Evolutionary conservation across 176 grass and related monocot species (phyloP), one percentile per base, ranked within the genome.

Genomic region (Otatea glauca): DNA sequence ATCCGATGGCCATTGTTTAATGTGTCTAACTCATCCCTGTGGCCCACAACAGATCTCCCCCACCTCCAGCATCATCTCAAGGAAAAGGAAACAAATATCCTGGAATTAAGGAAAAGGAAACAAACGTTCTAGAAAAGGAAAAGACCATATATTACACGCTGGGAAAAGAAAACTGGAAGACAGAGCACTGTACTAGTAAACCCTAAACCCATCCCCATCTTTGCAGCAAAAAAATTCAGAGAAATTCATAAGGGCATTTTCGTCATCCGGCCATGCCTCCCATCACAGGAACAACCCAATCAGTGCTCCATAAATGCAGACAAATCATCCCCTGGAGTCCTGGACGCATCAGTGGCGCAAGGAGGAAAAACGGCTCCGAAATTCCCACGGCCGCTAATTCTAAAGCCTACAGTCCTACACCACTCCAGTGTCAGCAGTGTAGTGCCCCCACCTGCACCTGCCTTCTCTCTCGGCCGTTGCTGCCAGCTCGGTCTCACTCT

Each of bases 241-340:
- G 27, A 25, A 76, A 9, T 5, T 61, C 9, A 7, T 12, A 68
- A 50, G 80, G 54, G 34, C 17, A 56, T 55, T 74, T 18, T 32
- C 1, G 69, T 37, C 80, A 65, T 72, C 2, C 0, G 8, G 2
- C 47, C 9, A 2, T 10, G 3, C 59, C 23, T 8, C 18, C 4
- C 37, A 41, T 77, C 35, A 7, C 67, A 4, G 21, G 55, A 35
- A 27, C 25, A 35, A 35, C 44, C 68, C 62, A 39, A 1, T 25
- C 45, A 45, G 48, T 37, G 61, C 25, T 68, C 16, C 68, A 86
- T 78, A 90, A 77, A 86, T 72, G 3, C 37, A 29, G 72, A 23
- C 63, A 63, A 72, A 72, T 64, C 29, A 29, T 23, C 65, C 7
- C n/a, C n/a, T n/a, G n/a, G n/a, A n/a, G n/a, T n/a, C n/a, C 44